phyloP scores from a whole-genome alignment of 805 yeast genomes.

The Kodamaea fukazawae region DNA sequence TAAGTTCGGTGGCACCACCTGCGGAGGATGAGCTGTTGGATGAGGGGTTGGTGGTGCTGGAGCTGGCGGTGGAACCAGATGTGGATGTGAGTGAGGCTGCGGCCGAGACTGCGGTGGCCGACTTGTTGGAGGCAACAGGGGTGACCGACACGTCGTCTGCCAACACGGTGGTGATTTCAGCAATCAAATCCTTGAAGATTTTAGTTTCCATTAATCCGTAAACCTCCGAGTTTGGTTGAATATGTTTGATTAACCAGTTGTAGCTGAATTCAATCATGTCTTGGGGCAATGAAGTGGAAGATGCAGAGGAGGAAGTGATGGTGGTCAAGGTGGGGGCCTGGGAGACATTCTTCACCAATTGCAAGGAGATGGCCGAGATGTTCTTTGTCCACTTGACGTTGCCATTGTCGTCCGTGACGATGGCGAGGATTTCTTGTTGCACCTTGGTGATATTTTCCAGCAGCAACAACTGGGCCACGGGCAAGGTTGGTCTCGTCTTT shows the following conservation, averaged over 20 bases:
- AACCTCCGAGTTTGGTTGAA: constrained; percentile 77
- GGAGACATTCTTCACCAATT: constrained; percentile 47
- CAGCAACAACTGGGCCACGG: constrained; percentile 23
- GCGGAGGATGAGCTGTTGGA: constrained; percentile 12
- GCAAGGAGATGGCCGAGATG: constrained; percentile 68
- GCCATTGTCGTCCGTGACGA: constrained; percentile 82
- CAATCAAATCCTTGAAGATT: constrained; percentile 49
- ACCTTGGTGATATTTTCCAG: constrained; percentile 44
- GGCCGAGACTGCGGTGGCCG: background rate
- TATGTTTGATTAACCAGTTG: constrained; percentile 80
- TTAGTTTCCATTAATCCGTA: constrained; percentile 73
- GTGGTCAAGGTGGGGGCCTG: constrained; percentile 18
- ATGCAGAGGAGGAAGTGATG: constrained; percentile 15
- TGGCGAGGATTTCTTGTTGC: constrained; percentile 71
- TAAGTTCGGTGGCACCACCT: constrained; percentile 44
- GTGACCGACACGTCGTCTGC: constrained; percentile 10
- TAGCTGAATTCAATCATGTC: constrained; percentile 56
- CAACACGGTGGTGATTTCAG: constrained; percentile 29
- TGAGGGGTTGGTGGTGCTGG: constrained; percentile 1
- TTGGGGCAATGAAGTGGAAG: constrained; percentile 32
- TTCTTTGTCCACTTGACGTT: constrained; percentile 89
- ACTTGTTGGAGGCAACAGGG: constrained; percentile 6
- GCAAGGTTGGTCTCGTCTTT: constrained; percentile 15
- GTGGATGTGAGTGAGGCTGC: background rate
- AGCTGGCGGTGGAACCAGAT: constrained; percentile 3